Evolutionary conservation across 1,284 basidiomycete species (phyloP), one percentile per base, ranked within the genome.

Genomic region (Chalciporus sp.): DNA sequence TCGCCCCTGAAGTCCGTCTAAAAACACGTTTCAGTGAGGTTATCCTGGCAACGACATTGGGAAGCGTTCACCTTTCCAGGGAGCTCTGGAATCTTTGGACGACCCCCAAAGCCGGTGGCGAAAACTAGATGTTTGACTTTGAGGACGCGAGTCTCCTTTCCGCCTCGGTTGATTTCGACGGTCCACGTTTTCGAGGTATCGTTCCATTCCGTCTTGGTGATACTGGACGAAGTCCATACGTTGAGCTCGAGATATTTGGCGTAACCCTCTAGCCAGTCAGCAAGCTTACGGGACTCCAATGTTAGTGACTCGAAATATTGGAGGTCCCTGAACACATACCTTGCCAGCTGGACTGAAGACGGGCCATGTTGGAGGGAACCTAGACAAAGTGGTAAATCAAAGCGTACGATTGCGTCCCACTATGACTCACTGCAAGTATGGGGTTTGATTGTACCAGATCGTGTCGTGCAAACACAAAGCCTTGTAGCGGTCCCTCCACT

Each of bases 201-300:
- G 50, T 78, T 56, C 62, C 71, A 78, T 8, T 65, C 57, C 6
- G 78, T 72, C 35, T 67, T 68, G 10, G 64, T 70, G 16, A 81
- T 68, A 4, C 64, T 72, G 2, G 81, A 73, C 5, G 75, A 71
- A 0, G 74, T 77, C 85, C 84, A 86, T 37, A 82, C 73, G 61
- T 84, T 79, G 40, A 85, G 72, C 55, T 85, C 84, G 50, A 85
- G 72, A 6, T 72, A 63, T 6, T 77, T 72, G 2, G 80, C 82
- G 55, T 85, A 86, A 27, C 71, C 71, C 60, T 86, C 85, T 44
- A 86, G 70, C 81, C 81, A 86, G 58, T 83, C 78, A 4, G 81
- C 85, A 17, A 86, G 74, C 76, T 75, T 44, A 10, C 7, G 16
- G n/a, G 23, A 42, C 3, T 23, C 23, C 23, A 11, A 16, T 23